Conservation (phyloP, 2,329 filamentous ascomycete species). For the Pseudocercospora vitis region DNA sequence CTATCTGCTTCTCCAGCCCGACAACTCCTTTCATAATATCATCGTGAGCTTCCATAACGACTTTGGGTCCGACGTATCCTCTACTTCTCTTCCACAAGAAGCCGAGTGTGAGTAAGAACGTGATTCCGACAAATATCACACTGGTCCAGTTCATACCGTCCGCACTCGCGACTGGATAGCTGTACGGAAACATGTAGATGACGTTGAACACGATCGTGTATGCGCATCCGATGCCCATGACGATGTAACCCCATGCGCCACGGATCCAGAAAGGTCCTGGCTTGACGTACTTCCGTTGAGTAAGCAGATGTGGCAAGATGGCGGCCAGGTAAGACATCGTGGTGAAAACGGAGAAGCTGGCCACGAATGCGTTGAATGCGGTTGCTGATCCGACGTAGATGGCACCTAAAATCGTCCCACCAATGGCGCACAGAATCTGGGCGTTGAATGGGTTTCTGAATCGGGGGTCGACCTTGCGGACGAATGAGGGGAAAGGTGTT, state of each 20-base stretch:
- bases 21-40: slow-evolving; percentile 31
- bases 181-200: slow-evolving; percentile 61
- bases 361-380: slow-evolving; percentile 67
- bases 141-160: slow-evolving; percentile 56
- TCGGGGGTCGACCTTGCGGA: slow-evolving; percentile 49
- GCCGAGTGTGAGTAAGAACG: slow-evolving; percentile 51
- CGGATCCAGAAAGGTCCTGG: slow-evolving; percentile 62
- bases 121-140: slow-evolving; percentile 54
- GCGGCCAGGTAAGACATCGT: slow-evolving; percentile 62
- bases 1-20: slow-evolving; percentile 21
- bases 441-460: slow-evolving; percentile 58
- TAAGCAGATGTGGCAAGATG: slow-evolving; percentile 54
- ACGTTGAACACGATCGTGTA: slow-evolving; percentile 64
- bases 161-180: slow-evolving; percentile 46
- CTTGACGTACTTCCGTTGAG: slow-evolving; percentile 43
- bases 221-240: slow-evolving; percentile 54
- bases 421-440: slow-evolving; percentile 51
- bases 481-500: slow-evolving; percentile 52
- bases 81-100: slow-evolving; percentile 42
- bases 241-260: slow-evolving; percentile 48
- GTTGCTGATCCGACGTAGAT: slow-evolving; percentile 67
- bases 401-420: slow-evolving; percentile 59
- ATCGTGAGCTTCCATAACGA: slow-evolving; percentile 30
- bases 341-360: slow-evolving; percentile 56
- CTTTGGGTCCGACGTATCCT: slow-evolving; percentile 43